Evolutionary conservation across 352 stramenopile genomes (phyloP).

Genomic region (Phytophthora aleatoria): DNA sequence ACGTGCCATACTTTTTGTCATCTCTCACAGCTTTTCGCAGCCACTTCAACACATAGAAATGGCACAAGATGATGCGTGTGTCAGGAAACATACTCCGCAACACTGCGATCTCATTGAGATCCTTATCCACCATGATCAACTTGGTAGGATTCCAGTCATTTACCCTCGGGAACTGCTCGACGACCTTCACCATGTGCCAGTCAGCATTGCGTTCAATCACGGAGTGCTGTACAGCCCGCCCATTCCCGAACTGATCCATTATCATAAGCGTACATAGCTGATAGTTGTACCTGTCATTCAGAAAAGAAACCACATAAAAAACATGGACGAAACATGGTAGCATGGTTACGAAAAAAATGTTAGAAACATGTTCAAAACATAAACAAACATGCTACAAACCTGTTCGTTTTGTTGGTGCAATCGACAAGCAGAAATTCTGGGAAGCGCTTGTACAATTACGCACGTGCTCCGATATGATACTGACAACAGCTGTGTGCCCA

Average conservation of each 20-base stretch:
- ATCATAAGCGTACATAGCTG: slow-evolving; percentile 13
- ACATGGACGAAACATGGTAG: slow-evolving; percentile 5
- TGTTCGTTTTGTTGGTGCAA: slow-evolving; percentile 20
- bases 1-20: slow-evolving; percentile 11
- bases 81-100: slow-evolving; percentile 1
- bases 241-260: slow-evolving; percentile 2
- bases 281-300: slow-evolving; percentile 5
- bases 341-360: too few relatives aligned
- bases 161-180: slow-evolving; percentile 1
- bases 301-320: not conserved
- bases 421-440: slow-evolving; percentile 14
- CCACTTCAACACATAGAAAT: slow-evolving; percentile 12
- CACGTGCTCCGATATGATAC: slow-evolving; percentile 7
- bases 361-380: not conserved
- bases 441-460: slow-evolving; percentile 9
- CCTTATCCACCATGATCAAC: slow-evolving; percentile 20
- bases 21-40: not conserved
- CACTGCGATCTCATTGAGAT: slow-evolving; percentile 21
- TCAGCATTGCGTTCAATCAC: slow-evolving; percentile 10
- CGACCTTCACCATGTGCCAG: slow-evolving; percentile 10
- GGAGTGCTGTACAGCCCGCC: too few relatives aligned
- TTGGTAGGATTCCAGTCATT: slow-evolving; percentile 1
- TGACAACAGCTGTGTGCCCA: slow-evolving; percentile 1
- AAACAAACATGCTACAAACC: not conserved
- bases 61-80: slow-evolving; percentile 1